phyloP scores from a whole-genome alignment of 306 rosid species.

The Datisca glomerata region DNA sequence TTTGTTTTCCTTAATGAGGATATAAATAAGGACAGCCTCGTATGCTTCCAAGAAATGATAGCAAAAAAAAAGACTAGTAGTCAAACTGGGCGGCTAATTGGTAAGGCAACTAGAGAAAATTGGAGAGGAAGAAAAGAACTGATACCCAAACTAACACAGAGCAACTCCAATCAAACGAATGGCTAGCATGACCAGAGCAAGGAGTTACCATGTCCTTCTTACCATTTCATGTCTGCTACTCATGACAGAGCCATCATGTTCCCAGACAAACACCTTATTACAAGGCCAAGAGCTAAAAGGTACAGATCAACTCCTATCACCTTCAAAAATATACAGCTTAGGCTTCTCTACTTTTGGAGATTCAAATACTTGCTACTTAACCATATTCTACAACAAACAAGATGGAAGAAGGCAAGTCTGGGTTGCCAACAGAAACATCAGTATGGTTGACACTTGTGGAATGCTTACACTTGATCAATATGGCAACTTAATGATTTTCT shows the following conservation, averaged over 20 bases:
- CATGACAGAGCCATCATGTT: neutral
- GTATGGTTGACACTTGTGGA: neutral
- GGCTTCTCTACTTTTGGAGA: conserved; percentile 11
- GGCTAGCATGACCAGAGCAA: neutral
- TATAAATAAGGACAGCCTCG: no score
- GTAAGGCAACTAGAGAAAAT: no score
- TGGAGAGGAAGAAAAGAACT: no score
- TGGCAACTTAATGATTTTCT: conserved; percentile 12
- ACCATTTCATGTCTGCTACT: neutral
- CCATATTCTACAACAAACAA: conserved; percentile 3
- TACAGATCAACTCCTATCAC: conserved; percentile 7
- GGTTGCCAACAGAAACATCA: conserved; percentile 15
- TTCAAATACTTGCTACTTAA: conserved; percentile 5
- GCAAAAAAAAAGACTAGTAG: no score
- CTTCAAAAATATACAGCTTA: conserved; percentile 9
- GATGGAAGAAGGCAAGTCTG: conserved; percentile 1
- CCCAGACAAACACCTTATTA: conserved; percentile 8
- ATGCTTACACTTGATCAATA: conserved; percentile 8
- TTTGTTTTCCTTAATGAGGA: no score
- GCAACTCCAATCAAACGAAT: no score
- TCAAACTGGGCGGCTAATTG: no score
- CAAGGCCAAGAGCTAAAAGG: conserved; percentile 15
- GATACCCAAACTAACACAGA: no score
- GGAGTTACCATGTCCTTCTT: neutral
- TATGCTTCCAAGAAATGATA: no score